Evolutionary conservation across 2,329 filamentous ascomycete species (phyloP).

Genomic region (Cryoendolithus antarcticus): DNA sequence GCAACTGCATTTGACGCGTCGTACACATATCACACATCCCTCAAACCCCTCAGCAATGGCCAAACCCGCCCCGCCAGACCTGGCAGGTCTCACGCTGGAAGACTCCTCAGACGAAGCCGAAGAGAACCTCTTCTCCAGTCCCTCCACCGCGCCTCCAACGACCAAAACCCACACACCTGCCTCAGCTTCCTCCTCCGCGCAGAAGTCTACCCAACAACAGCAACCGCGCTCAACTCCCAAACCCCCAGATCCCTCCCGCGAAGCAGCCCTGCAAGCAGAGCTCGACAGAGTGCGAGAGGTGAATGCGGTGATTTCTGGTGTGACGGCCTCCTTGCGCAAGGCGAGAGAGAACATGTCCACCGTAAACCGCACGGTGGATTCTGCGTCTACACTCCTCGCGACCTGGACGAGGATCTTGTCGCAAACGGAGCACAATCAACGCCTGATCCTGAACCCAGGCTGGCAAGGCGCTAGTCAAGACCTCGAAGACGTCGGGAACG

Average conservation of each 20-base stretch:
- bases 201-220: slow-evolving; percentile 25
- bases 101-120: slow-evolving; percentile 37
- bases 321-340: slow-evolving; percentile 58
- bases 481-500: slow-evolving; percentile 72
- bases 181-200: no score
- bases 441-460: slow-evolving; percentile 71
- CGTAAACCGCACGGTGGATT: slow-evolving; percentile 72
- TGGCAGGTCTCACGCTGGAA: slow-evolving; percentile 32
- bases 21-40: background rate
- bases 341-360: slow-evolving; percentile 71
- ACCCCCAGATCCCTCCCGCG: slow-evolving; percentile 40
- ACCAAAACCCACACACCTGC: no score
- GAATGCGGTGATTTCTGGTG: slow-evolving; percentile 74
- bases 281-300: slow-evolving; percentile 72
- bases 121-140: slow-evolving; percentile 48
- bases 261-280: slow-evolving; percentile 64
- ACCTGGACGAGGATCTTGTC: slow-evolving; percentile 94
- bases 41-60: slow-evolving; percentile 13
- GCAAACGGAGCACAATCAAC: slow-evolving; percentile 94
- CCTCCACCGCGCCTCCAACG: slow-evolving; percentile 11
- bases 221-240: slow-evolving; percentile 17
- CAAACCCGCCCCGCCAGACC: slow-evolving; percentile 15
- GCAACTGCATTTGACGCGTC: slow-evolving; percentile 10
- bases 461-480: slow-evolving; percentile 89
- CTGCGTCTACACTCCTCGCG: slow-evolving; percentile 78